Evolutionary conservation across 2,329 filamentous ascomycete species (phyloP).

Genomic region (Phialocephala subalpina): DNA sequence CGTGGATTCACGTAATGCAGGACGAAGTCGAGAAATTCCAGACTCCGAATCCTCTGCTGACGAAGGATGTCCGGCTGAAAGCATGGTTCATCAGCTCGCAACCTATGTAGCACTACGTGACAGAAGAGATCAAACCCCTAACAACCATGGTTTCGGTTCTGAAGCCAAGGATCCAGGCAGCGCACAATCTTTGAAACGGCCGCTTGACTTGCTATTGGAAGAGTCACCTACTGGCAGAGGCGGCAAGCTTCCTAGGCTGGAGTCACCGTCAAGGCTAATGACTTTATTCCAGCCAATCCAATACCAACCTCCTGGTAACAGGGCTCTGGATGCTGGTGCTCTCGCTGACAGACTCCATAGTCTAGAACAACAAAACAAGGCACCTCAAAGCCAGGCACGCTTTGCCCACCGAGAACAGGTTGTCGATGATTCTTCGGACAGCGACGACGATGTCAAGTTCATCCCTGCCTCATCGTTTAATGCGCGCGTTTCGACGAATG

Average conservation of each 20-base stretch:
- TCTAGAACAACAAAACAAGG: neutral
- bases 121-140: too few relatives aligned
- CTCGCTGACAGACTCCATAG: neutral
- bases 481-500: neutral
- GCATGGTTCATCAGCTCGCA: neutral
- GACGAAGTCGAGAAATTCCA: neutral
- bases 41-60: constrained; percentile 5
- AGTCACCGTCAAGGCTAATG: neutral
- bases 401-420: neutral
- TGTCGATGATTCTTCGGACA: neutral
- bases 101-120: neutral
- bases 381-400: neutral
- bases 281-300: neutral
- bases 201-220: neutral
- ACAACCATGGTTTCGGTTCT: neutral
- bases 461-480: neutral
- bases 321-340: neutral
- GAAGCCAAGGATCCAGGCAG: too few relatives aligned
- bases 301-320: neutral
- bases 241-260: neutral
- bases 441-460: neutral
- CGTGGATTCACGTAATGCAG: neutral
- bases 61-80: constrained; percentile 3
- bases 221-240: neutral
- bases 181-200: constrained; percentile 3